phyloP scores from a whole-genome alignment of 805 yeast genomes.

The Lipomyces anomalus region DNA sequence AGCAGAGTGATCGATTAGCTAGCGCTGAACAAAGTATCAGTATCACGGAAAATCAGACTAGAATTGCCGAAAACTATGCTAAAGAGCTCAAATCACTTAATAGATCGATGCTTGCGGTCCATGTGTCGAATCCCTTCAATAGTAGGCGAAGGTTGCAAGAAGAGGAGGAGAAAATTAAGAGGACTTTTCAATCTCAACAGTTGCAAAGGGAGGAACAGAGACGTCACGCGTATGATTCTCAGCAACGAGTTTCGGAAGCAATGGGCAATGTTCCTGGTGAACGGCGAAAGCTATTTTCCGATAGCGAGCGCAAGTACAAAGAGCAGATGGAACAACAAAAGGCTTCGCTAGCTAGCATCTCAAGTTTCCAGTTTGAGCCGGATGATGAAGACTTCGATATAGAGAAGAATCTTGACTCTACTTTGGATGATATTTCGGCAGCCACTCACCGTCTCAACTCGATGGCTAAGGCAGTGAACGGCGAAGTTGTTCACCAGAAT shows the following conservation, averaged over 20 bases:
- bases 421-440: conserved; percentile 69
- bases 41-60: conserved; percentile 72
- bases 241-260: conserved; percentile 59
- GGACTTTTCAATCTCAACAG: conserved; percentile 58
- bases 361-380: conserved; percentile 73
- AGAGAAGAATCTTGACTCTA: conserved; percentile 80
- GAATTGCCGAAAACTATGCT: conserved; percentile 77
- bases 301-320: conserved; percentile 14
- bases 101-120: conserved; percentile 74
- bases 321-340: conserved; percentile 47
- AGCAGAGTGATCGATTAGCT: conserved; percentile 83
- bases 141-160: conserved; percentile 67
- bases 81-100: conserved; percentile 71
- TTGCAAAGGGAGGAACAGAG: conserved; percentile 56
- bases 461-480: conserved; percentile 65
- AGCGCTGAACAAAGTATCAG: conserved; percentile 72
- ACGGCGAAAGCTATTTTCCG: conserved; percentile 21
- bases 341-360: conserved; percentile 50
- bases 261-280: conserved; percentile 26
- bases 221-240: conserved; percentile 54
- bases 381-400: conserved; percentile 90
- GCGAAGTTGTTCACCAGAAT: conserved; percentile 77
- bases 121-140: conserved; percentile 82
- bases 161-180: conserved; percentile 63
- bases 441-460: conserved; percentile 65